Conservation (phyloP, 1,284 basidiomycete genomes). For the Moesziomyces sp. region DNA sequence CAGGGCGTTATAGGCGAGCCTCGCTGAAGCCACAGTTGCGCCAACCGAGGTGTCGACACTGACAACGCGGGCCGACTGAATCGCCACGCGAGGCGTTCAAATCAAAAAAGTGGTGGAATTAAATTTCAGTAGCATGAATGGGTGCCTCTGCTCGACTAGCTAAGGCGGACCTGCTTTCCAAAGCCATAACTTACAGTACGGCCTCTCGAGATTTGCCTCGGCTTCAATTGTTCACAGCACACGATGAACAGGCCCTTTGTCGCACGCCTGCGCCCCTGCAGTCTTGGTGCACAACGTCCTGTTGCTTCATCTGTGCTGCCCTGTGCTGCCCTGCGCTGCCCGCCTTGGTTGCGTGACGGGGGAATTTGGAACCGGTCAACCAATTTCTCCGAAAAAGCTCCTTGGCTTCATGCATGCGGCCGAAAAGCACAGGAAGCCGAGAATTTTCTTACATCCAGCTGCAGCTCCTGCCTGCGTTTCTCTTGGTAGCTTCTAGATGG, state of each 20-base stretch:
- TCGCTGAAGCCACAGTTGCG: background rate
- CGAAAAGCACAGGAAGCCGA: background rate
- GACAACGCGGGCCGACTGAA: background rate
- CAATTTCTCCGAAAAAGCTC: conserved; percentile 1
- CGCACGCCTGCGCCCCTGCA: no score
- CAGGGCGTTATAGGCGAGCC: background rate
- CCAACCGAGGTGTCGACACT: background rate
- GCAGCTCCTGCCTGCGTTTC: background rate
- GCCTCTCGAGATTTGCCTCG: background rate
- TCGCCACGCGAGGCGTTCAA: background rate
- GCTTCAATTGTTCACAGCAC: background rate
- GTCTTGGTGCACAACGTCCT: no score
- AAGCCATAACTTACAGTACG: no score
- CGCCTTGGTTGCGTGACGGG: background rate
- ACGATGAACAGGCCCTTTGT: background rate
- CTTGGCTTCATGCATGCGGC: background rate
- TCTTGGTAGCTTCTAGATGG: no score
- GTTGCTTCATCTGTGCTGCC: no score
- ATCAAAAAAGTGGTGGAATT: background rate
- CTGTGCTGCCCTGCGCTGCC: no score
- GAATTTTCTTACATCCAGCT: background rate
- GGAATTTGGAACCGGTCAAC: background rate
- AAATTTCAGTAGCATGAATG: background rate
- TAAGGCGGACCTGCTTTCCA: no score
- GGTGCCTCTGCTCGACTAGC: background rate